Percentiles rank a stretch among this genome's conserved stretches.
phyloP scores from a whole-genome alignment of 352 stramenopile species.

The Thraustochytrium sp. region DNA sequence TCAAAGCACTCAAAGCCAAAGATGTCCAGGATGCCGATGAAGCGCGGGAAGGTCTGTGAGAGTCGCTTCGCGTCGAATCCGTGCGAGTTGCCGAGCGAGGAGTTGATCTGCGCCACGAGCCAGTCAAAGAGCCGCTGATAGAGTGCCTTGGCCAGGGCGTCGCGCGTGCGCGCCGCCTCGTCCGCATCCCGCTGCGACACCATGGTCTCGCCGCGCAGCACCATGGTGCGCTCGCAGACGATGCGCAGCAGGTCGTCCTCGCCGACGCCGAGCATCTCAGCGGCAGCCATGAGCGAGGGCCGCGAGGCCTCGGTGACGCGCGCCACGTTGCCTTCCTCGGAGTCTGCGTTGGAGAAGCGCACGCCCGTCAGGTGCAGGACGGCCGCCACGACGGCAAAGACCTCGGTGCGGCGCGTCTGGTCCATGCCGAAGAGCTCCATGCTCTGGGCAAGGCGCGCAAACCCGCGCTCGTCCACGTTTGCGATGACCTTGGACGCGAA shows the following conservation, averaged over 20 bases:
- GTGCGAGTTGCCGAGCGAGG: slow-evolving; percentile 65
- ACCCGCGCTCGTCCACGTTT: not conserved
- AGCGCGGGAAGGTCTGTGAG: slow-evolving; percentile 51
- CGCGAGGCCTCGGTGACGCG: slow-evolving; percentile 62
- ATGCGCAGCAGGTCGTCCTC: slow-evolving; percentile 63
- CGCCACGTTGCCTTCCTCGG: slow-evolving; percentile 62
- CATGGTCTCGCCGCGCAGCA: slow-evolving; percentile 73
- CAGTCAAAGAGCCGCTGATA: slow-evolving; percentile 63
- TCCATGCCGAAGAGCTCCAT: slow-evolving; percentile 6
- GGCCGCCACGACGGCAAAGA: slow-evolving; percentile 74
- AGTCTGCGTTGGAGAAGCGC: slow-evolving; percentile 73
- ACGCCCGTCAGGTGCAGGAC: slow-evolving; percentile 79
- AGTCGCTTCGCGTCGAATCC: slow-evolving; percentile 59
- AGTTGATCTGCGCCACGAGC: slow-evolving; percentile 60
- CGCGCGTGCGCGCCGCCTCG: slow-evolving; percentile 61
- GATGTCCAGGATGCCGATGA: slow-evolving; percentile 92
- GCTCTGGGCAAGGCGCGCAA: not conserved
- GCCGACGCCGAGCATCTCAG: slow-evolving; percentile 64
- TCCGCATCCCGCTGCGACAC: slow-evolving; percentile 67
- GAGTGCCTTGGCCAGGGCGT: slow-evolving; percentile 78
- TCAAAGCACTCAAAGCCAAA: slow-evolving; percentile 96
- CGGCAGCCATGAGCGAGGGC: slow-evolving; percentile 55
- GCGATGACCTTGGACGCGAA: not conserved
- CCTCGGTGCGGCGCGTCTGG: slow-evolving; percentile 41
- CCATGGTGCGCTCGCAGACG: slow-evolving; percentile 56